These are phyloP conservation scores for Sonneratia alba DNA, from an alignment of 345 rosid genomes.

Conservation along the genomic window DNA sequence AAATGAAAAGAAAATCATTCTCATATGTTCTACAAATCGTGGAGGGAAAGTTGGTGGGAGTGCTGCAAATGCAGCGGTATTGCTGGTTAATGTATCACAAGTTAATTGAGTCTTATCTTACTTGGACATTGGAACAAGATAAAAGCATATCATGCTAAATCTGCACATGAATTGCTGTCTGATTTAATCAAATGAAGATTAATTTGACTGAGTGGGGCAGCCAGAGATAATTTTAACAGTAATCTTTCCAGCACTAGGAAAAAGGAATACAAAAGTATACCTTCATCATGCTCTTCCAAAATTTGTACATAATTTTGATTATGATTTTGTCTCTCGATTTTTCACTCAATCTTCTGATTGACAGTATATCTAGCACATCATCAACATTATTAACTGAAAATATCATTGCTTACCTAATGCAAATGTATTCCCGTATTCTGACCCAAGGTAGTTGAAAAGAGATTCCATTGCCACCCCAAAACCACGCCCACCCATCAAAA, in stretches of 20 bases:
- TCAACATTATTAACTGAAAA: background rate
- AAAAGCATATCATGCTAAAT: background rate
- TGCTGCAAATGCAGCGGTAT: background rate
- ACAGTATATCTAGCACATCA: background rate
- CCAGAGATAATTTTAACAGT: background rate
- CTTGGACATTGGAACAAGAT: background rate
- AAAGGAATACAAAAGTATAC: background rate
- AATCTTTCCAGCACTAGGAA: background rate
- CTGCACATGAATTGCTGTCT: background rate
- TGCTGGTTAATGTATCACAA: background rate
- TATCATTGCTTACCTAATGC: conserved; percentile 52
- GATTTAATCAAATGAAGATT: background rate
- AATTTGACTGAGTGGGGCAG: background rate
- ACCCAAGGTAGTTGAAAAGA: conserved; percentile 82
- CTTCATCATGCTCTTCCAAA: background rate
- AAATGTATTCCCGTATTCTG: conserved; percentile 91
- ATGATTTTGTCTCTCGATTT: background rate
- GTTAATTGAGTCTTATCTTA: background rate
- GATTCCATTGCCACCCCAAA: conserved; percentile 98
- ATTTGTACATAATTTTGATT: background rate
- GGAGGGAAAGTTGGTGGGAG: background rate
- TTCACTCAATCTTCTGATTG: background rate
- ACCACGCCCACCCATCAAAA: conserved; percentile 94
- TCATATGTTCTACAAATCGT: too few relatives aligned
- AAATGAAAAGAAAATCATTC: too few relatives aligned